Percentiles rank a stretch among this genome's conserved stretches.
Conservation (phyloP, 768 basidiomycete genomes). For the Termitomyces titanicus region DNA sequence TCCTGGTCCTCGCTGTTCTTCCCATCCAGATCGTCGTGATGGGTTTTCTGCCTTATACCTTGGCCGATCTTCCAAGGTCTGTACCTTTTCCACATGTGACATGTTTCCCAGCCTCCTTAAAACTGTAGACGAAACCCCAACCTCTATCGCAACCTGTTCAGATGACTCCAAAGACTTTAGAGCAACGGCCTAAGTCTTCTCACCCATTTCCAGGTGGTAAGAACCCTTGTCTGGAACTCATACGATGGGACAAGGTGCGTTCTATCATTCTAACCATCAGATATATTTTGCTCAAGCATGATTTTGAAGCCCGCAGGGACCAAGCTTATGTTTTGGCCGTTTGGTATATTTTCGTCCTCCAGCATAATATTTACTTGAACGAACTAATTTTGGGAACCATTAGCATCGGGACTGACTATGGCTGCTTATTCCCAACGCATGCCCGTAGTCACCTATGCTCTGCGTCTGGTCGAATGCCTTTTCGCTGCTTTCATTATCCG, state of each 20-base stretch:
- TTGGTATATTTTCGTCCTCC: slow-evolving; percentile 26
- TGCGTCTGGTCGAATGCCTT: slow-evolving; percentile 25
- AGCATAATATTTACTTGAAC: neutral
- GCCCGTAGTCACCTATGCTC: neutral
- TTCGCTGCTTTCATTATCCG: slow-evolving; percentile 36
- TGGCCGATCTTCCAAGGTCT: too few species aligned
- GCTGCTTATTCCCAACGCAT: neutral
- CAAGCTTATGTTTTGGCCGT: slow-evolving; percentile 48
- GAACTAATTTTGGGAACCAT: neutral
- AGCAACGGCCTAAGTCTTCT: too few species aligned
- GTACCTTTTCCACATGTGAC: too few species aligned
- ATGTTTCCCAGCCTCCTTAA: too few species aligned
- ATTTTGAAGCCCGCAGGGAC: slow-evolving; percentile 39
- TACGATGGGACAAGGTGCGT: slow-evolving; percentile 42
- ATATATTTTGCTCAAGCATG: neutral
- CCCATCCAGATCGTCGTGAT: too few species aligned
- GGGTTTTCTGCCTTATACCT: too few species aligned
- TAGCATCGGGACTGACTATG: slow-evolving; percentile 1
- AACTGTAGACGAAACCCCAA: too few species aligned
- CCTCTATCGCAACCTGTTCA: too few species aligned
- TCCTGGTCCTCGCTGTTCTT: too few species aligned
- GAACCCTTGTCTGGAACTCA: slow-evolving; percentile 26
- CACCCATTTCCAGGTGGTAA: neutral
- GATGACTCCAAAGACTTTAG: too few species aligned
- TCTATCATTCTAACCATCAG: neutral